phyloP scores from a whole-genome alignment of 1,284 basidiomycete genomes.

The Ceratobasidium sp. region DNA sequence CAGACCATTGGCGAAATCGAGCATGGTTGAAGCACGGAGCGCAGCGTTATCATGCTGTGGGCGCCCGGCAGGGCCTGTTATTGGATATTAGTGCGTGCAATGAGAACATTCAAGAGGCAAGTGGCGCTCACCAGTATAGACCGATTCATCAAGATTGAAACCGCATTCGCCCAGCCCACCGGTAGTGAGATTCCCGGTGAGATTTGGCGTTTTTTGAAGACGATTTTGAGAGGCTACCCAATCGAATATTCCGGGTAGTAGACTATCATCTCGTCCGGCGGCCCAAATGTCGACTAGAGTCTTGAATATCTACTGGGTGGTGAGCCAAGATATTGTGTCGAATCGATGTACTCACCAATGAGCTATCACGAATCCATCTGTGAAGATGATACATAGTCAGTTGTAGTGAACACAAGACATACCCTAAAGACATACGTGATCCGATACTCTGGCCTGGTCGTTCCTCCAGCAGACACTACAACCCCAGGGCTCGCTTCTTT shows the following conservation, averaged over 20 bases:
- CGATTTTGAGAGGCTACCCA: constrained; percentile 29
- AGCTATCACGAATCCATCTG: constrained; percentile 36
- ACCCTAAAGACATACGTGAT: constrained; percentile 1
- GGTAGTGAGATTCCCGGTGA: constrained; percentile 40
- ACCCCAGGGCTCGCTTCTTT: constrained; percentile 20
- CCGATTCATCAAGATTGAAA: constrained; percentile 47
- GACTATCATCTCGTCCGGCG: constrained; percentile 31
- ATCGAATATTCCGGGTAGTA: constrained; percentile 28
- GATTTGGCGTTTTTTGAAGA: constrained; percentile 40
- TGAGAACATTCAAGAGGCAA: neutral
- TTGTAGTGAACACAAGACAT: neutral
- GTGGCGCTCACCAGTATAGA: constrained; percentile 44
- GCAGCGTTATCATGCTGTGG: constrained; percentile 49
- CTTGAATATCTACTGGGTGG: constrained; percentile 26
- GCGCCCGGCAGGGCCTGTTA: constrained; percentile 41
- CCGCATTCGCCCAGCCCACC: constrained; percentile 47
- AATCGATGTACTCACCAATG: constrained; percentile 7
- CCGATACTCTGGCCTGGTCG: constrained; percentile 12
- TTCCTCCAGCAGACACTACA: constrained; percentile 1
- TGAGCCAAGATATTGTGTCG: neutral
- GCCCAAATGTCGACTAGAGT: constrained; percentile 36
- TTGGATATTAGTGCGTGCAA: neutral
- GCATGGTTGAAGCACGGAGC: constrained; percentile 40
- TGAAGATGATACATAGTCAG: neutral
- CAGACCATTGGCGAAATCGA: constrained; percentile 40